Evolutionary conservation across 1,139 yeast species (phyloP).

Genomic region (Pichia sp.): DNA sequence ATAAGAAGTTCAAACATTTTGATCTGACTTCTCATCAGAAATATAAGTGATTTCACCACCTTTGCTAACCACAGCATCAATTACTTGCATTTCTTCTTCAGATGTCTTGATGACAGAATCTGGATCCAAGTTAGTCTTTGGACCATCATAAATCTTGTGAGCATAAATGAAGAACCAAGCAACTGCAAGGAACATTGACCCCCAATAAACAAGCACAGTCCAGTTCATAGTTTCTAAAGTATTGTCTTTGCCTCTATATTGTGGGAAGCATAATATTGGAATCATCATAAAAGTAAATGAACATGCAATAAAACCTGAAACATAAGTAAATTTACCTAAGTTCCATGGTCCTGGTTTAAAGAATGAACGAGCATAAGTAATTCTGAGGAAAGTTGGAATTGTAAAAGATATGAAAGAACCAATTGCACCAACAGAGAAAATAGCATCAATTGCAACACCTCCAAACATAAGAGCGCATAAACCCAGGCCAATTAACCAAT

Average conservation of each 20-base stretch:
- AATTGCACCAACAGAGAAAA: slow-evolving; percentile 71
- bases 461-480: slow-evolving; percentile 61
- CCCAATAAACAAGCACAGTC: slow-evolving; percentile 64
- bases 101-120: slow-evolving; percentile 7
- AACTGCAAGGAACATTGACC: slow-evolving; percentile 48
- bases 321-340: slow-evolving; percentile 48
- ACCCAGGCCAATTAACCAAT: slow-evolving; percentile 50
- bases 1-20: slow-evolving; percentile 5
- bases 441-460: slow-evolving; percentile 62
- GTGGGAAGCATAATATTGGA: slow-evolving; percentile 63
- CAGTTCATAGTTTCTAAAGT: slow-evolving; percentile 54
- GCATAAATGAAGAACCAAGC: slow-evolving; percentile 53
- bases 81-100: slow-evolving; percentile 15
- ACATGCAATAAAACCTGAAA: slow-evolving; percentile 37
- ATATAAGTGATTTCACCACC: slow-evolving; percentile 14
- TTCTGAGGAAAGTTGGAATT: slow-evolving; percentile 57
- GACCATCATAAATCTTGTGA: slow-evolving; percentile 62
- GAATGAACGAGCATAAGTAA: slow-evolving; percentile 45
- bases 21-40: slow-evolving; percentile 6
- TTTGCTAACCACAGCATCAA: slow-evolving; percentile 13
- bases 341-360: slow-evolving; percentile 68
- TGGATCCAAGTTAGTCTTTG: slow-evolving; percentile 47
- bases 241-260: slow-evolving; percentile 40
- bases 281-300: slow-evolving; percentile 53
- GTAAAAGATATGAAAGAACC: slow-evolving; percentile 65